Evolutionary conservation across 495 filamentous ascomycete species (phyloP), one percentile per base, ranked within the genome.

Genomic region (Hypoxylon trugodes): DNA sequence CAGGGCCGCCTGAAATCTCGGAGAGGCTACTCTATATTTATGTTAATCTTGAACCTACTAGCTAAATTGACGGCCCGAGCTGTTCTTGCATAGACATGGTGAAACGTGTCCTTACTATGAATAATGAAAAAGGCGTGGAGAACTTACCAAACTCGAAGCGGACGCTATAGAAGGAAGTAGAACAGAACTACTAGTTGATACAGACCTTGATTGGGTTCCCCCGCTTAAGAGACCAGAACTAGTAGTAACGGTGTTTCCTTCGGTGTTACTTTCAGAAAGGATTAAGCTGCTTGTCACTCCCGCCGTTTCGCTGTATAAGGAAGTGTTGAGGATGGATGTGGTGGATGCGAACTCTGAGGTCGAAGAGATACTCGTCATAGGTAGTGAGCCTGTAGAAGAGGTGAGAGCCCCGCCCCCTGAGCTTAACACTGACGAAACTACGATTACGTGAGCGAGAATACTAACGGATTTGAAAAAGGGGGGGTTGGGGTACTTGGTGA

Each of bases 111-210:
- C n/a, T n/a, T n/a, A 47, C 6, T 41, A 32, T 19, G 10, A 0
- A 4, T 42, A 13, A 9, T 13, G 33, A 9, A 25, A 21, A 47
- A 1, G 21, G 25, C 30, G 5, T 9, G 13, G 16, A 16, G 5
- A 37, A 58, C 63, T 40, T 66, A 66, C 63, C 26, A 37, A 42
- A 25, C n/a, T 48, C 28, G 57, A 58, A 21, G 33, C 43, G 0
- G 46, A 13, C 1, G 40, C 19, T 24, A 2, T 41, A 41, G 56
- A 37, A 57, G 37, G 1, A 30, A 24, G 41, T 5, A 46, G 55
- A 5, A 37, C 42, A 10, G 42, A 25, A 30, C 21, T 50, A 1
- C 42, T 26, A 28, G 2, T 24, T 7, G 32, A 33, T 19, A n/a
- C 12, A 13, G 25, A 33, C 15, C 25, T 19, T 1, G 51, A 22